These are phyloP conservation scores for Sporothrix mexicana DNA, from an alignment of 2,329 filamentous ascomycete species.

Conservation along the genomic window DNA sequence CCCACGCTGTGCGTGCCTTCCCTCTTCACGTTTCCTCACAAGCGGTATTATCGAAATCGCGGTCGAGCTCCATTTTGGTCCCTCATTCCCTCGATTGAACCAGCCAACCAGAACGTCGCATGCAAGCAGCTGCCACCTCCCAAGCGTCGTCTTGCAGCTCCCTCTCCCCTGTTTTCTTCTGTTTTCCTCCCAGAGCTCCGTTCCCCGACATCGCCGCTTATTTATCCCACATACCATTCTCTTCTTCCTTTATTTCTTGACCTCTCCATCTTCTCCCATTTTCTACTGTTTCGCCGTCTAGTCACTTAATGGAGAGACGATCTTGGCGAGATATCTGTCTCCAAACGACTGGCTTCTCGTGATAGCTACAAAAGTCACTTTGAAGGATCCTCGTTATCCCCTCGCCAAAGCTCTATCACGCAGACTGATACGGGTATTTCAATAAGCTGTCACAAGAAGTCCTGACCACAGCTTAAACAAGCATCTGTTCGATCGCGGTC, in stretches of 20 bases:
- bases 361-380: slow-evolving; percentile 22
- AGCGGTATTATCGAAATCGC: slow-evolving; percentile 6
- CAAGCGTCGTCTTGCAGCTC: slow-evolving; percentile 23
- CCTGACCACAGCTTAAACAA: neutral
- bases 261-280: neutral
- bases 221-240: neutral
- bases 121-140: slow-evolving; percentile 32
- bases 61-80: neutral
- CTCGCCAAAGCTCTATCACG: neutral
- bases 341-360: slow-evolving; percentile 32
- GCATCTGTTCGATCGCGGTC: neutral
- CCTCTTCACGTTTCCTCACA: neutral
- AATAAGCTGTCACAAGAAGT: neutral
- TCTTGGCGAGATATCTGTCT: slow-evolving; percentile 19
- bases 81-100: neutral
- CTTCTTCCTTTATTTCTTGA: slow-evolving; percentile 7
- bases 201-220: slow-evolving; percentile 8
- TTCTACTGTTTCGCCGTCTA: neutral
- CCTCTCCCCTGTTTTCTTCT: neutral
- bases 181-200: neutral
- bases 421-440: neutral
- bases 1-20: neutral
- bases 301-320: slow-evolving; percentile 32
- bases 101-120: slow-evolving; percentile 32
- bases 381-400: neutral